Evolutionary conservation across 768 basidiomycete genomes (phyloP), one percentile per base, ranked within the genome.

Genomic region (Panellus pusillus): DNA sequence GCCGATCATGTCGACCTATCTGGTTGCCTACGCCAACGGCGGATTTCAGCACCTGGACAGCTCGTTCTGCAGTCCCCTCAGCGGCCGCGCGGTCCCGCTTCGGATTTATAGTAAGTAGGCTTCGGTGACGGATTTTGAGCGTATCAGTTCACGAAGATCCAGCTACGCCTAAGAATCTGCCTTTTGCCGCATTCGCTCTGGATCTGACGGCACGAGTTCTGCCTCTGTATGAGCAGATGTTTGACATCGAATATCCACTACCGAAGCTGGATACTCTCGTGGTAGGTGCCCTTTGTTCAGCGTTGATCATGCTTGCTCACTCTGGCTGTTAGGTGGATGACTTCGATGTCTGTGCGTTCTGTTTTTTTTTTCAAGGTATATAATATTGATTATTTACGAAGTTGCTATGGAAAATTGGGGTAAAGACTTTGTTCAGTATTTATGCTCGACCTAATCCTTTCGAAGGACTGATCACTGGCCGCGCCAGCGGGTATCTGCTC

Each of bases 231-330:
- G 89, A 91, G 68, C 66, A 81, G 63, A 75, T 89, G 47, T 91
- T 91, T 61, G 81, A 87, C 59, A 79, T 91, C 53, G 82, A 85
- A 52, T 91, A 81, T 66, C 87, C 89, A 11, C 74, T 91, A 28
- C 85, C 87, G 9, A 91, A 91, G 72, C 74, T 91, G 49, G 89
- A 91, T 62, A 87, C 86, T 2, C 72, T 91, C 6, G 84, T 86
- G 50, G 77, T 74, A 57, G 46, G 73, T 53, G n/a, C 15, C 17
- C 28, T 41, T 50, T 27, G 24, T 14, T 32, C 27, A 20, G 20
- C 4, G 24, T 24, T 24, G 24, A 24, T 32, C 39, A 40, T 37
- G 36, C 8, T 27, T 1, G 18, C 28, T 39, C 44, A 11, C 11
- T 24, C 24, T 6, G 24, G 6, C 24, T 24, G 24, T 7, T n/a